Conservation (phyloP, 345 rosid genomes). For the Rhizophora mangle region DNA sequence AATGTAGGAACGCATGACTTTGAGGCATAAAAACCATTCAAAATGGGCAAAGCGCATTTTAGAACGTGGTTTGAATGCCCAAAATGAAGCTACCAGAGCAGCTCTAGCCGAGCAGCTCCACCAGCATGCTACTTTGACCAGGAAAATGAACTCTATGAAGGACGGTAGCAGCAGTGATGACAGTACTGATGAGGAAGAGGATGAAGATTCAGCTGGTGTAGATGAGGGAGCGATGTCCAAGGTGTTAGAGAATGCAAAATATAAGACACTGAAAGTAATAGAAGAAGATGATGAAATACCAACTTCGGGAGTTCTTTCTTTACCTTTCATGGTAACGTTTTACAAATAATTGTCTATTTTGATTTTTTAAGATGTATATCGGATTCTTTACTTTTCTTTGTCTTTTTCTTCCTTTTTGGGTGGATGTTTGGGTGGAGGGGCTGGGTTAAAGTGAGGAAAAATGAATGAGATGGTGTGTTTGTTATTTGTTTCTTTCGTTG, state of each 20-base stretch:
- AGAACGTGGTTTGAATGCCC: constrained; percentile 65
- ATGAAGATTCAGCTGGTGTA: constrained; percentile 37
- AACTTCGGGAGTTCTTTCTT: constrained; percentile 67
- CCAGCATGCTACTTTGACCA: constrained; percentile 64
- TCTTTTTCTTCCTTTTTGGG: not conserved
- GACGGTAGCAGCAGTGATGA: constrained; percentile 65
- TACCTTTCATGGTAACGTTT: constrained; percentile 88
- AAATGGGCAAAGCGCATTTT: constrained; percentile 79
- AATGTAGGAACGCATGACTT: constrained; percentile 69
- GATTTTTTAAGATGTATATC: not conserved
- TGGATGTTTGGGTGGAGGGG: not conserved
- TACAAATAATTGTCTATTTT: not conserved
- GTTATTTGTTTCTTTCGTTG: not conserved
- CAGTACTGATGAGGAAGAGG: constrained; percentile 53
- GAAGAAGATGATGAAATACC: constrained; percentile 67
- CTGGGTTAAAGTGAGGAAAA: not conserved
- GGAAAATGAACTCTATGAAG: constrained; percentile 73
- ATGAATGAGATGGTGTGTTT: not conserved
- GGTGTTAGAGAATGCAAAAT: constrained; percentile 61
- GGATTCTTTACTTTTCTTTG: not conserved
- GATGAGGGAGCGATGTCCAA: constrained; percentile 54
- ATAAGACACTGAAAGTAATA: constrained; percentile 59
- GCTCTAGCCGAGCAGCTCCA: constrained; percentile 85
- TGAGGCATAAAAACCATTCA: constrained; percentile 75
- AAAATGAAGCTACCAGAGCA: constrained; percentile 79